A percentile compares a stretch with the other conserved stretches of the same genome.
Evolutionary conservation across 345 rosid species (phyloP).

Genomic region (Citrus sp.): DNA sequence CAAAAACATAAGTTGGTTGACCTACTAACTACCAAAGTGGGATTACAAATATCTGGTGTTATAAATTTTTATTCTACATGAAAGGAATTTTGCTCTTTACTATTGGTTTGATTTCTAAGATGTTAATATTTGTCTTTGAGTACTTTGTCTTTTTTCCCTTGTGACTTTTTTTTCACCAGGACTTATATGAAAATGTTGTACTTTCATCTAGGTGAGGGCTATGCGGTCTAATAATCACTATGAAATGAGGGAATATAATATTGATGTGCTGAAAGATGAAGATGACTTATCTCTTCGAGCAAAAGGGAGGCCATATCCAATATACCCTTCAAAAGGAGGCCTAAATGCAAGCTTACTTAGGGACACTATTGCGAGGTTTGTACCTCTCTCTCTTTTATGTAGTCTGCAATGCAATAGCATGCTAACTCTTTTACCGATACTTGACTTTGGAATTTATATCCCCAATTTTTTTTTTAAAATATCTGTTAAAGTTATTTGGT

Average conservation of each 20-base stretch:
- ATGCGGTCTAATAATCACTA: conserved; percentile 65
- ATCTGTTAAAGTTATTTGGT: background rate
- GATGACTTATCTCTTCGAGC: conserved; percentile 46
- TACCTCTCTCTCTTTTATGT: conserved; percentile 2
- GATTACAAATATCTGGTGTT: background rate
- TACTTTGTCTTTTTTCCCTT: background rate
- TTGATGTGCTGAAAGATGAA: conserved; percentile 73
- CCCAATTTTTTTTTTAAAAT: background rate
- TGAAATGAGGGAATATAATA: conserved; percentile 84
- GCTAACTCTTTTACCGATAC: background rate
- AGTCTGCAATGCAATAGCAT: conserved; percentile 2
- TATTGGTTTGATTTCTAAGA: background rate
- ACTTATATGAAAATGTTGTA: conserved; percentile 6
- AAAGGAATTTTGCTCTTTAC: conserved; percentile 2
- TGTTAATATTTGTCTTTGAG: background rate
- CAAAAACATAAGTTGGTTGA: background rate
- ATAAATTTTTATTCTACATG: background rate
- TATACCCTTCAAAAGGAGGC: conserved; percentile 94
- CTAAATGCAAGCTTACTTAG: conserved; percentile 62
- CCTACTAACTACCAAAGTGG: background rate
- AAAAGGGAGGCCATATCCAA: conserved; percentile 80
- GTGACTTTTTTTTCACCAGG: conserved; percentile 6
- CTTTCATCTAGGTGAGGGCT: conserved; percentile 46
- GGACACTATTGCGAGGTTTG: conserved; percentile 66
- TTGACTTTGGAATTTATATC: background rate